Base-by-base conservation (phyloP, 169 alveolate genomes). In the Plasmodium ovale region DNA sequence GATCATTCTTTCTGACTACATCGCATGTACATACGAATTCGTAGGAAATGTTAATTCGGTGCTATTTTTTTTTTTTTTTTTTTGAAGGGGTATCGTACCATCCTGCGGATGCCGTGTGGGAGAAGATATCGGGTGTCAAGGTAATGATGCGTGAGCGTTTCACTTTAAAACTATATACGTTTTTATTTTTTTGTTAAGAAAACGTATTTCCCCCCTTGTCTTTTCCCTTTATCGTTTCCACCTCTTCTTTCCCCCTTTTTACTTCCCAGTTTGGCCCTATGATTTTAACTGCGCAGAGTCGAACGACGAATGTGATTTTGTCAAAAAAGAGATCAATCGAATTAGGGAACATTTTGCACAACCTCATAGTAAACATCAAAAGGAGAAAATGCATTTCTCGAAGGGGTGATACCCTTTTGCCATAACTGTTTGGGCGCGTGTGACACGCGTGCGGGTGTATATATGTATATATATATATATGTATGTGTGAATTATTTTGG, bases 21-120 rank as follows among this genome's bases (percentile, higher is more conserved):
- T 19, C 5, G 4, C 4, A 56, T 56, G n/a, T 56, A 14, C 21
- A 9, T 51, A 4, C 4, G 4, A 2, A 5, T 56, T 23, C n/a
- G n/a, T n/a, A n/a, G n/a, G n/a, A n/a, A n/a, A n/a, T n/a, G n/a
- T n/a, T n/a, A n/a, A n/a, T n/a, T n/a, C n/a, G n/a, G n/a, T 72
- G 53, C 1, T 53, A 3, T 60, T 31, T 49, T 19, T 71, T 21
- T 68, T 39, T 72, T 77, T 42, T 42, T 60, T 47, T 31, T 42
- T 62, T 25, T 21, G 3, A 12, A 77, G 88, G 77, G 16, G 88
- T 77, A 33, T 47, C 88, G 12, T 77, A 77, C 21, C 72, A 59
- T 14, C 88, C 88, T 2, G 88, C 88, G 23, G 88, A 77, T 51
- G 73, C 88, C 0, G 88, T 77, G 1, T 77, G 88, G 88, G 88